phyloP scores from a whole-genome alignment of 352 stramenopile species.

The Pythium oligandrum region DNA sequence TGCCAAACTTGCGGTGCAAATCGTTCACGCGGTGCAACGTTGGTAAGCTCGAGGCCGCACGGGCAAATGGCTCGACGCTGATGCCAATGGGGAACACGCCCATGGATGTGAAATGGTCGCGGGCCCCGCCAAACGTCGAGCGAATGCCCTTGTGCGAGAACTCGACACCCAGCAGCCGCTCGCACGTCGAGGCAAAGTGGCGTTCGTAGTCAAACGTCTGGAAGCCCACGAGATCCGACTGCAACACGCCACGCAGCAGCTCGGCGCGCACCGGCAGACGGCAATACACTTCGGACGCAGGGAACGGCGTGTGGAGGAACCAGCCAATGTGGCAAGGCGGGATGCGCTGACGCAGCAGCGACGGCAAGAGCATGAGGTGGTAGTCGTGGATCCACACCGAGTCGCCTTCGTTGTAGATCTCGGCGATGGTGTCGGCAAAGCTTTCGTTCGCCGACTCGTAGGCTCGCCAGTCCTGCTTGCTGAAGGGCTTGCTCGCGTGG shows the following conservation, averaged over 20 bases:
- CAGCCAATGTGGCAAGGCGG: constrained; percentile 74
- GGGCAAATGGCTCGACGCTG: constrained; percentile 75
- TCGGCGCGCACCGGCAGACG: constrained; percentile 75
- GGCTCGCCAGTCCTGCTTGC: constrained; percentile 83
- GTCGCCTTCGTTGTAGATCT: constrained; percentile 88
- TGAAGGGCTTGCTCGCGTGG: constrained; percentile 74
- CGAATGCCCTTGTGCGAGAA: constrained; percentile 74
- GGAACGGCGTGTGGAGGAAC: constrained; percentile 89
- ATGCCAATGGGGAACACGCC: constrained; percentile 87
- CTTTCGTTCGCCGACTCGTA: constrained; percentile 87
- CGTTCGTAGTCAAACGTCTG: constrained; percentile 90
- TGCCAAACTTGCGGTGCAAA: constrained; percentile 70
- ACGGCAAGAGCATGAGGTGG: constrained; percentile 87
- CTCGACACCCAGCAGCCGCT: constrained; percentile 65
- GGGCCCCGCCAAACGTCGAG: constrained; percentile 44
- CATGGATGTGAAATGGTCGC: constrained; percentile 86
- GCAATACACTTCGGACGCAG: constrained; percentile 81
- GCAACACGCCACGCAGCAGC: constrained; percentile 71
- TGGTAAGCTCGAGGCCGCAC: constrained; percentile 40
- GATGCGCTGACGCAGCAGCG: constrained; percentile 72
- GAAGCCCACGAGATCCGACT: constrained; percentile 82
- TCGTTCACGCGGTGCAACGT: constrained; percentile 68
- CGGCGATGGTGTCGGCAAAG: constrained; percentile 80
- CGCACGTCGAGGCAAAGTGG: constrained; percentile 83
- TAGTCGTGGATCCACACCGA: constrained; percentile 89